Percentiles rank a stretch among this genome's conserved stretches.
Conservation (phyloP, 2,329 filamentous ascomycete species). For the Calonectria pauciramosa region DNA sequence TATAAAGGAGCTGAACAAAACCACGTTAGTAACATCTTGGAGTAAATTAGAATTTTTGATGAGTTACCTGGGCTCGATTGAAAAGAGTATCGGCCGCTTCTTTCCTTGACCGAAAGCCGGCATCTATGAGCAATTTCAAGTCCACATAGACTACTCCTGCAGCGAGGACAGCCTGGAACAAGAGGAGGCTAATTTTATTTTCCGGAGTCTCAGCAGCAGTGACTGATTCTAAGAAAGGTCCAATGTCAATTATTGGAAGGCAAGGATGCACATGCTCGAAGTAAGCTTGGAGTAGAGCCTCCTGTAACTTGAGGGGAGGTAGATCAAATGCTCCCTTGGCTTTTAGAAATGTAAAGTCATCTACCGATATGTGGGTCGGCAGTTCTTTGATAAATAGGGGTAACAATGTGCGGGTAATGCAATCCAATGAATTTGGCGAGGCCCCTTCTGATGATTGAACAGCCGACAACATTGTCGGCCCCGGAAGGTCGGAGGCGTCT, state of each 20-base stretch:
- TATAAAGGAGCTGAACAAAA: slow-evolving; percentile 76
- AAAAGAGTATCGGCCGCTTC: slow-evolving; percentile 89
- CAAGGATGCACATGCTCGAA: slow-evolving; percentile 87
- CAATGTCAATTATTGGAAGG: slow-evolving; percentile 67
- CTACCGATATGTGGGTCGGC: slow-evolving; percentile 78
- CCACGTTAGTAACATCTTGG: background rate
- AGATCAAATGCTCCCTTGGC: slow-evolving; percentile 86
- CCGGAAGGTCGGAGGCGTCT: background rate
- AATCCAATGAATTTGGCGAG: background rate
- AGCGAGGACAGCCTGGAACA: slow-evolving; percentile 96
- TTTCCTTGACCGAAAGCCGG: slow-evolving; percentile 82
- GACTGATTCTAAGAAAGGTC: slow-evolving; percentile 70
- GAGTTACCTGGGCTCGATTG: slow-evolving; percentile 80
- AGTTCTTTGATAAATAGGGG: slow-evolving; percentile 83
- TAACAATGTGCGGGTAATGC: slow-evolving; percentile 41
- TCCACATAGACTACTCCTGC: slow-evolving; percentile 89
- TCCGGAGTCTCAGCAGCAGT: slow-evolving; percentile 75
- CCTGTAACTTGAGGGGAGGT: slow-evolving; percentile 77
- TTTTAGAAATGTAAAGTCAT: slow-evolving; percentile 85
- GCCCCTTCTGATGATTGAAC: background rate
- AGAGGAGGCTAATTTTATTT: slow-evolving; percentile 82
- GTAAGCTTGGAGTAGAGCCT: slow-evolving; percentile 84
- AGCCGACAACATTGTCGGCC: too few species aligned
- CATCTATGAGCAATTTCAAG: slow-evolving; percentile 78
- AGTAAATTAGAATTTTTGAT: background rate